Conservation (phyloP, 2,329 filamentous ascomycete genomes). For the Curvularia eragrostidis region DNA sequence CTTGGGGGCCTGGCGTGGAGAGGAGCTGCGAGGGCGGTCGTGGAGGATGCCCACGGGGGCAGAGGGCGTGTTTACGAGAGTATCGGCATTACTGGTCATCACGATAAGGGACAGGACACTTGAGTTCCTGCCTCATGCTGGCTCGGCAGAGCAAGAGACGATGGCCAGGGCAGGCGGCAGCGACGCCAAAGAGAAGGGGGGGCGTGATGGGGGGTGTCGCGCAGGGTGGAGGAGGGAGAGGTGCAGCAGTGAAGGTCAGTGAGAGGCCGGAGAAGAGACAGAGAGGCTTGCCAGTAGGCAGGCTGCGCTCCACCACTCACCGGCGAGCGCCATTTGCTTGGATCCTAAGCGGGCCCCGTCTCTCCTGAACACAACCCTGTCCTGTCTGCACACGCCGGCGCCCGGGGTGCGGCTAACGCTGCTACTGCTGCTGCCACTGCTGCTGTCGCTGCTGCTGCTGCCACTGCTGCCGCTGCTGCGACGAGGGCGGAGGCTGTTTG, state of each 20-base stretch:
- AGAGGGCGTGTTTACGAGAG: constrained; percentile 41
- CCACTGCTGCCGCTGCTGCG: not conserved
- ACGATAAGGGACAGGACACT: constrained; percentile 48
- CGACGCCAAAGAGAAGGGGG: constrained; percentile 23
- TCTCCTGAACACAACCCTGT: constrained; percentile 29
- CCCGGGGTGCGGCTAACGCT: constrained; percentile 1
- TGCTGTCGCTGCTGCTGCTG: not conserved
- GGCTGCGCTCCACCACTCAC: constrained; percentile 29
- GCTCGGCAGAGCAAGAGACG: constrained; percentile 39
- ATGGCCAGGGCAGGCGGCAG: constrained; percentile 12
- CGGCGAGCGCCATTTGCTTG: constrained; percentile 25
- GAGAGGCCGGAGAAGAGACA: constrained; percentile 24
- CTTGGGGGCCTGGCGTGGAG: constrained; percentile 22
- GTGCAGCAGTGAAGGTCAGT: constrained; percentile 17
- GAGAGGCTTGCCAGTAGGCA: constrained; percentile 26
- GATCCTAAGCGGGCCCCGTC: constrained; percentile 23
- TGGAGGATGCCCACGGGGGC: constrained; percentile 20
- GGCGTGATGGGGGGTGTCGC: constrained; percentile 15
- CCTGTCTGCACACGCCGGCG: constrained; percentile 24
- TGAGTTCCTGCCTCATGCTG: constrained; percentile 50
- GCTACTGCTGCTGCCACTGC: not conserved
- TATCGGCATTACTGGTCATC: constrained; percentile 51
- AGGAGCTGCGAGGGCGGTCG: constrained; percentile 20
- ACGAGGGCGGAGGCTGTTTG: not conserved
- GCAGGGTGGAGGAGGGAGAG: constrained; percentile 16